These are phyloP conservation scores for Corchorus capsularis DNA, from an alignment of 345 rosid genomes.

Conservation along the genomic window DNA sequence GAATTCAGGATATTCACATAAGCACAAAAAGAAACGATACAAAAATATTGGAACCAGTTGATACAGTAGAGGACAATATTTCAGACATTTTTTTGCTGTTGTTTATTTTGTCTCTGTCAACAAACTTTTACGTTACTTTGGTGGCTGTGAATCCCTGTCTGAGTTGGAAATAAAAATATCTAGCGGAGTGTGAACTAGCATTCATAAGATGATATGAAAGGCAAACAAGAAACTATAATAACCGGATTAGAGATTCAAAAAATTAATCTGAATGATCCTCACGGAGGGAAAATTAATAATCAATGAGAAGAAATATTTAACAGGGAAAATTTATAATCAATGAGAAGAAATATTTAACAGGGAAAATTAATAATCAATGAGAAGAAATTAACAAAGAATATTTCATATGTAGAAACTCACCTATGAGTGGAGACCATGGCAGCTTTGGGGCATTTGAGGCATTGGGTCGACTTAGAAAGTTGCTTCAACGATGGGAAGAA, in stretches of 20 bases:
- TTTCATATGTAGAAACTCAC: conserved; percentile 22
- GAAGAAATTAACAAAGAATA: background rate
- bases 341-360: background rate
- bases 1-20: too few relatives aligned
- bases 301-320: background rate
- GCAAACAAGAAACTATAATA: too few relatives aligned
- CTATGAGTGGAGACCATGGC: conserved; percentile 35
- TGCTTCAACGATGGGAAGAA: too few relatives aligned
- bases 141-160: too few relatives aligned
- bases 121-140: too few relatives aligned
- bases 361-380: background rate
- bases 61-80: too few relatives aligned
- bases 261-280: background rate
- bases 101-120: too few relatives aligned
- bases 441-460: conserved; percentile 5
- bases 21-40: background rate
- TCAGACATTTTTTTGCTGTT: too few relatives aligned
- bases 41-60: background rate
- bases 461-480: too few relatives aligned
- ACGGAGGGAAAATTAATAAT: background rate
- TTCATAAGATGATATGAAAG: background rate
- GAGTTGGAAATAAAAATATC: too few relatives aligned
- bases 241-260: too few relatives aligned
- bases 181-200: too few relatives aligned
- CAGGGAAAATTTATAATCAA: background rate